A percentile compares a stretch with the other conserved stretches of the same genome.
These are phyloP conservation scores for Aspergillus tubingensis DNA, from an alignment of 2,329 filamentous ascomycete genomes.

Conservation along the genomic window DNA sequence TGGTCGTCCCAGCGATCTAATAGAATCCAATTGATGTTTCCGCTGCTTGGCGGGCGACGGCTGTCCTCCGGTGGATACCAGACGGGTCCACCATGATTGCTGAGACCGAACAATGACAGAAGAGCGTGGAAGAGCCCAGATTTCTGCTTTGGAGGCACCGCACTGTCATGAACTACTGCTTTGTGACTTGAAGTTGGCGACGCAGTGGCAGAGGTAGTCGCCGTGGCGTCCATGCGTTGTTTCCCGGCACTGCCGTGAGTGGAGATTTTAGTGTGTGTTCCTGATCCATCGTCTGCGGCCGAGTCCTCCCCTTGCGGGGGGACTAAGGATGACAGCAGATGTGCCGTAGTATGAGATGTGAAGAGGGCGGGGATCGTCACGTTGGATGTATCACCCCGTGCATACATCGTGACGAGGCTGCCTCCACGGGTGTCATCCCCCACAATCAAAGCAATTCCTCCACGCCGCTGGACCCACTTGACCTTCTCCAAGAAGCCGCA, in stretches of 20 bases:
- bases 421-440: constrained; percentile 90
- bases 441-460: constrained; percentile 86
- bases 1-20: constrained; percentile 66
- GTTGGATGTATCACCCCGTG: constrained; percentile 93
- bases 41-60: constrained; percentile 70
- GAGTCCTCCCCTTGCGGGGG: constrained; percentile 68
- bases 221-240: constrained; percentile 27
- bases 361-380: constrained; percentile 93
- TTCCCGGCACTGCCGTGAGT: constrained; percentile 23
- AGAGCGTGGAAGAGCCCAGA: constrained; percentile 48
- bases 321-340: constrained; percentile 84
- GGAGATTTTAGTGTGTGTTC: constrained; percentile 45
- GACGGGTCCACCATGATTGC: constrained; percentile 27
- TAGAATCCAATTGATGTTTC: constrained; percentile 71
- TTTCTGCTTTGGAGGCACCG: constrained; percentile 22
- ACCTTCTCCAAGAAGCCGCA: constrained; percentile 97
- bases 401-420: constrained; percentile 94
- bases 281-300: constrained; percentile 59
- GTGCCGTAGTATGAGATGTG: constrained; percentile 91
- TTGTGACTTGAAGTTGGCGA: constrained; percentile 36
- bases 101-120: constrained; percentile 46
- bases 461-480: constrained; percentile 91
- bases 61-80: constrained; percentile 50
- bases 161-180: constrained; percentile 20
- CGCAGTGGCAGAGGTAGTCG: constrained; percentile 32